phyloP scores from a whole-genome alignment of 768 basidiomycete species.

The Tricholoma flavovirens region DNA sequence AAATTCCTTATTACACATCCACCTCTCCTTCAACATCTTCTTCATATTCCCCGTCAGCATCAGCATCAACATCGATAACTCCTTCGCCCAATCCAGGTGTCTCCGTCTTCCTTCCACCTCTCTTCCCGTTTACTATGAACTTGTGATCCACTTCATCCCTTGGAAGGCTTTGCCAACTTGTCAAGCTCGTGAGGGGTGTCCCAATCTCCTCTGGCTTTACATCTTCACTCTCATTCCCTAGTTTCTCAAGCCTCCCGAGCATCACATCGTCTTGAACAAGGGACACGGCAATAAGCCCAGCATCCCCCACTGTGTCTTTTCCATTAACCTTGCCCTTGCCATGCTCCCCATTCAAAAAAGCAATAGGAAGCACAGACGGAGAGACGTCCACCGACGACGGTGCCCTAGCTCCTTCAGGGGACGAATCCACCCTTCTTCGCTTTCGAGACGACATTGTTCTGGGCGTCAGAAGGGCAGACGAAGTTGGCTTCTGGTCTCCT shows the following conservation, averaged over 20 bases:
- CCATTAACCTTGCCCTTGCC: conserved; percentile 6
- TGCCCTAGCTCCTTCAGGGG: conserved; percentile 26
- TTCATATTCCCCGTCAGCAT: conserved; percentile 34
- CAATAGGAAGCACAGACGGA: conserved; percentile 2
- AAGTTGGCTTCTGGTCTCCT: conserved; percentile 3
- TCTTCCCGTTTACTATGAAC: background rate
- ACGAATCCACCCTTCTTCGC: conserved; percentile 38
- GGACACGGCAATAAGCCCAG: background rate
- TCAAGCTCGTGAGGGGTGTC: conserved; percentile 43
- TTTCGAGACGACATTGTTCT: conserved; percentile 31
- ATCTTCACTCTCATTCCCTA: conserved; percentile 19
- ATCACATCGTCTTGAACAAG: background rate
- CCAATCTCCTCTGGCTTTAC: conserved; percentile 50
- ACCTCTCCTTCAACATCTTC: conserved; percentile 39
- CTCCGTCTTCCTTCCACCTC: background rate
- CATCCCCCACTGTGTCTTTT: conserved; percentile 1
- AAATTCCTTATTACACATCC: conserved; percentile 14
- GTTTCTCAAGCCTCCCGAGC: conserved; percentile 17
- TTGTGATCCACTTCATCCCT: conserved; percentile 38
- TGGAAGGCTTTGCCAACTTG: conserved; percentile 49
- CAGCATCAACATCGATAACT: conserved; percentile 32
- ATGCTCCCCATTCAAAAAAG: conserved; percentile 10
- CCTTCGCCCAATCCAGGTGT: conserved; percentile 22
- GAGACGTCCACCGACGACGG: conserved; percentile 2
- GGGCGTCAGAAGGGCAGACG: conserved; percentile 10